Conservation (phyloP, 345 rosid species). For the Schrenkiella parvula region DNA sequence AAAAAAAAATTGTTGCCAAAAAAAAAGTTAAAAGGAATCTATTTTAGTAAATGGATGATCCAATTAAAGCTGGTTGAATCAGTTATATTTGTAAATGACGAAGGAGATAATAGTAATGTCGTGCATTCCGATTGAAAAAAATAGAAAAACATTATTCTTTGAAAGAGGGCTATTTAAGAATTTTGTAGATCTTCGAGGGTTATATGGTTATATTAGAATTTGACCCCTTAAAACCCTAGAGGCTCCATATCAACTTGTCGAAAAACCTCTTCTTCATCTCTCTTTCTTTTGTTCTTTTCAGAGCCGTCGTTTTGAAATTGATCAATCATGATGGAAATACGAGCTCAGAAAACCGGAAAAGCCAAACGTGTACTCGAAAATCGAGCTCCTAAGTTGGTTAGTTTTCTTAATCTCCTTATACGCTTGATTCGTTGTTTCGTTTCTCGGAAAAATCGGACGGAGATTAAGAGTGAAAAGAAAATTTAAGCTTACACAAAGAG, state of each 20-base stretch:
- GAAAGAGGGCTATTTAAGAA: no score
- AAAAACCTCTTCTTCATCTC: constrained; percentile 3
- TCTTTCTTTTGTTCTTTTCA: not conserved
- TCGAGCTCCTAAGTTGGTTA: constrained; percentile 81
- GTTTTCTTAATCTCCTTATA: not conserved
- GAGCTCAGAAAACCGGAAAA: constrained; percentile 52
- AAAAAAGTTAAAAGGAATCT: no score
- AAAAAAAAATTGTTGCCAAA: no score
- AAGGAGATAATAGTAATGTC: no score
- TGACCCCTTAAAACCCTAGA: constrained; percentile 36
- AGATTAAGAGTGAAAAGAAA: not conserved
- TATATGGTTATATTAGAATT: no score
- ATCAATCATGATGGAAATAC: constrained; percentile 49
- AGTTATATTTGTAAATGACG: no score
- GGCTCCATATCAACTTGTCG: not conserved
- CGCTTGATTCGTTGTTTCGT: constrained; percentile 9
- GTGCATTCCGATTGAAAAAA: no score
- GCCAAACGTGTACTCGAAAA: constrained; percentile 62
- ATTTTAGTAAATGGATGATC: no score
- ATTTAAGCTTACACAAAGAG: not conserved
- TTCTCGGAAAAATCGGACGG: not conserved
- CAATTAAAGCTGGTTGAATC: no score
- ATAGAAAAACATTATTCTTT: no score
- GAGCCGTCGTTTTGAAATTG: constrained; percentile 21
- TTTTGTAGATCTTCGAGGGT: no score